phyloP scores from a whole-genome alignment of 2,329 filamentous ascomycete genomes.

The Botryotinia narcissicola region DNA sequence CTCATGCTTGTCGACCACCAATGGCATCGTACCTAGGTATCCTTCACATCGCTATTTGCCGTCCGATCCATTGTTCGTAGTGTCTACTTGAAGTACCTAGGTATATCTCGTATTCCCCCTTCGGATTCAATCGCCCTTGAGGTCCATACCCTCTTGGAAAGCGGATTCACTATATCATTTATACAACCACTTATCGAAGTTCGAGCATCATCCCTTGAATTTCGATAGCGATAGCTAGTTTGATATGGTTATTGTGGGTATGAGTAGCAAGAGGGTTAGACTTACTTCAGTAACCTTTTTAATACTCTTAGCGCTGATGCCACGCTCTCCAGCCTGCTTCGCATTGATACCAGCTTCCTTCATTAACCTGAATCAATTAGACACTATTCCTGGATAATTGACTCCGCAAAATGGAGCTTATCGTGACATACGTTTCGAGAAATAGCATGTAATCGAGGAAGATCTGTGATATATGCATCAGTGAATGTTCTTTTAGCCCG shows the following conservation, averaged over 20 bases:
- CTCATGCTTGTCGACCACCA: background rate
- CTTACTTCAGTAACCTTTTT: conserved; percentile 74
- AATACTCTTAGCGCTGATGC: conserved; percentile 71
- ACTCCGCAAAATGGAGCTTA: background rate
- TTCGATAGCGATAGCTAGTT: conserved; percentile 16
- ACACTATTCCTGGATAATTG: background rate
- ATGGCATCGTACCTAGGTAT: background rate
- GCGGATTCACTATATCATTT: background rate
- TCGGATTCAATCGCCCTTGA: background rate
- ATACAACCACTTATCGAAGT: background rate
- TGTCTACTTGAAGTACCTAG: background rate
- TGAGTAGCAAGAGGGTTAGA: conserved; percentile 19
- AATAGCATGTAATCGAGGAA: conserved; percentile 84
- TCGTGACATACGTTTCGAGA: conserved; percentile 58
- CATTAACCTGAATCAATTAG: conserved; percentile 56
- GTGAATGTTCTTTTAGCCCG: conserved; percentile 18
- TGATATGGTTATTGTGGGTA: conserved; percentile 4
- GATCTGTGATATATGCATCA: conserved; percentile 53
- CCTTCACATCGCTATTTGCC: background rate
- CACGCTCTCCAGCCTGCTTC: conserved; percentile 70
- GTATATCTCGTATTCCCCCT: background rate
- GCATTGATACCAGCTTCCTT: conserved; percentile 76
- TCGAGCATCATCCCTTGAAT: conserved; percentile 18
- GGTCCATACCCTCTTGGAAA: background rate
- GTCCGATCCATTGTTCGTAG: background rate